Evolutionary conservation across 2,329 filamentous ascomycete species (phyloP).

Genomic region (Albophoma yamanashiensis): DNA sequence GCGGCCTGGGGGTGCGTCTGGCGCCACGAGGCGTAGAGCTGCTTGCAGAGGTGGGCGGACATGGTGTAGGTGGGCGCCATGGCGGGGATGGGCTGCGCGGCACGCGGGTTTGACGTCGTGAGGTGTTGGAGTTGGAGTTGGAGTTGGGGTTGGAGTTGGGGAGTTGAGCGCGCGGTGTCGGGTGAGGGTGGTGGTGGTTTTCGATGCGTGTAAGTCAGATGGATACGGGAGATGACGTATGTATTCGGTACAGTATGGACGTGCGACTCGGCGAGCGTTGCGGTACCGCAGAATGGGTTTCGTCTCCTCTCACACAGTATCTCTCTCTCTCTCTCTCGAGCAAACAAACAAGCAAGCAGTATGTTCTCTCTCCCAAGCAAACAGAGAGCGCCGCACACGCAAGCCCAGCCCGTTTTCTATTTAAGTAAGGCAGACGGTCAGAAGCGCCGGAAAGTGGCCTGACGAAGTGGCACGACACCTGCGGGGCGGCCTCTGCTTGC

Average conservation of each 20-base stretch:
- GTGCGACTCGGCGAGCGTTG: neutral
- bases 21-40: constrained; percentile 49
- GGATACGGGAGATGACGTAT: neutral
- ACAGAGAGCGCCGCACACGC: too few relatives aligned
- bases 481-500: neutral
- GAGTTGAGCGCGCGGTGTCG: neutral
- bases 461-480: neutral
- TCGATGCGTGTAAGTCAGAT: neutral
- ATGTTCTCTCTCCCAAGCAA: too few relatives aligned
- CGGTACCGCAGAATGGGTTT: neutral
- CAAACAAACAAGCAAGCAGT: neutral
- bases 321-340: neutral
- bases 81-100: neutral
- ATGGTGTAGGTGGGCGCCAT: constrained; percentile 53
- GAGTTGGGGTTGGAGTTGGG: too few relatives aligned
- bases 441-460: neutral
- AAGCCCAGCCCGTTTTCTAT: too few relatives aligned
- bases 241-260: too few relatives aligned
- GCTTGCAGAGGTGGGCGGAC: constrained; percentile 49
- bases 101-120: neutral
- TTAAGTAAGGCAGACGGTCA: neutral
- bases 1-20: constrained; percentile 32
- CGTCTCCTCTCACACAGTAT: too few relatives aligned
- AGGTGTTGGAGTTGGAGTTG: neutral
- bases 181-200: neutral